Conservation (phyloP, 2,329 filamentous ascomycete species). For the Botrytis elliptica region DNA sequence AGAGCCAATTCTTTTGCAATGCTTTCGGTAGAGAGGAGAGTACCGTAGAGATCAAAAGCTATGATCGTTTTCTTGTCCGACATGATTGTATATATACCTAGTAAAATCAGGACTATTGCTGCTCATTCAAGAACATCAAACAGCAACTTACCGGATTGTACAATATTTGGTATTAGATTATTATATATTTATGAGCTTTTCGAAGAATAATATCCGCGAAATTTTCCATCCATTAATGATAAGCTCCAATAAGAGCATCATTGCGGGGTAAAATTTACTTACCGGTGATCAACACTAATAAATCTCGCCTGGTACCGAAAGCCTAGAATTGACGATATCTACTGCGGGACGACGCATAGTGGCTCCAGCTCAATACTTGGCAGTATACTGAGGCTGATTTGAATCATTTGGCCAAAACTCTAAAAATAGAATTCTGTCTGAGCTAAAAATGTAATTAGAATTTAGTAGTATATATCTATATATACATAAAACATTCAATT, state of each 20-base stretch:
- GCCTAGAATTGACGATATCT: neutral
- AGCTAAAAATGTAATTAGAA: no score
- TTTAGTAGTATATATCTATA: no score
- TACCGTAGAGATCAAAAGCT: constrained; percentile 76
- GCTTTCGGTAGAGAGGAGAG: constrained; percentile 68
- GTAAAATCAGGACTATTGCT: neutral
- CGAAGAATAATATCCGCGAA: neutral
- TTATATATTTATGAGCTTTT: neutral
- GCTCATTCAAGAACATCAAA: neutral
- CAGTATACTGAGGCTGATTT: no score
- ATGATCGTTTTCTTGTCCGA: constrained; percentile 48
- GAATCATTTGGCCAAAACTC: no score
- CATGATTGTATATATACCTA: constrained; percentile 24
- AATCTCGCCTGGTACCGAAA: neutral
- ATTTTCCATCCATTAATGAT: neutral
- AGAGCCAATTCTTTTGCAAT: constrained; percentile 59
- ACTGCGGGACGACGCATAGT: neutral
- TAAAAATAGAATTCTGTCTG: no score
- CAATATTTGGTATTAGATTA: neutral
- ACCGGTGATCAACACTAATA: neutral
- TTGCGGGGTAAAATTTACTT: neutral
- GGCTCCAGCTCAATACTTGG: neutral
- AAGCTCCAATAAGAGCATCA: neutral
- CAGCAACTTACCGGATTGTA: neutral
- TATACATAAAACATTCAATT: no score